A percentile compares a stretch with the other conserved stretches of the same genome.
Evolutionary conservation across 2,329 filamentous ascomycete genomes (phyloP).

Genomic region (Fusarium bulbicola): DNA sequence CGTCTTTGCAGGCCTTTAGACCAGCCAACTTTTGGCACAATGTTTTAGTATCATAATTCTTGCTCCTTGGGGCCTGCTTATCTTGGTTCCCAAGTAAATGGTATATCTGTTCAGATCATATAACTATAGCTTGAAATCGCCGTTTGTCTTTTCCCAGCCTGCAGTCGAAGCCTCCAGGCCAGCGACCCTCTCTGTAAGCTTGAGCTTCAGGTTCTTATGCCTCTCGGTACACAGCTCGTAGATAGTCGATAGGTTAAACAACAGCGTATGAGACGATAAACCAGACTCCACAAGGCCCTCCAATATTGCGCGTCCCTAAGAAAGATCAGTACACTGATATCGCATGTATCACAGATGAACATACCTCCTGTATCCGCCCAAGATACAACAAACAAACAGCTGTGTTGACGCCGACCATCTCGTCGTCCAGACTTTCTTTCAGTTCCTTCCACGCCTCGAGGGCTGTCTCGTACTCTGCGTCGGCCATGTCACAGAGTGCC

Average conservation of each 20-base stretch:
- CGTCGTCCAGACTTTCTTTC: slow-evolving; percentile 57
- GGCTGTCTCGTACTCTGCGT: slow-evolving; percentile 75
- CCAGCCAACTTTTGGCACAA: not conserved
- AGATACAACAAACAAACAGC: slow-evolving; percentile 87
- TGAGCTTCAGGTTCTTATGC: slow-evolving; percentile 73
- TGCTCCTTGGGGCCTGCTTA: not conserved
- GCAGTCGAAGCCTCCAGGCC: slow-evolving; percentile 61
- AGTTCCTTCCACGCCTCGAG: slow-evolving; percentile 67
- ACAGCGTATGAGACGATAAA: slow-evolving; percentile 77
- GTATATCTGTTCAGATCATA: not conserved
- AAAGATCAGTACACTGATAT: slow-evolving; percentile 17
- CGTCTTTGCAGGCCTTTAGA: not conserved
- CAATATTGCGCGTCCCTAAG: slow-evolving; percentile 70
- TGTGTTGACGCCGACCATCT: slow-evolving; percentile 82
- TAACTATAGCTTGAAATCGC: slow-evolving; percentile 77
- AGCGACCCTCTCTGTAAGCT: slow-evolving; percentile 76
- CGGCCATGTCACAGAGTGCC: slow-evolving; percentile 80
- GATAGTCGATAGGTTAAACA: slow-evolving; percentile 90
- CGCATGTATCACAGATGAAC: slow-evolving; percentile 19
- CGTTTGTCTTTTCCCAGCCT: slow-evolving; percentile 76
- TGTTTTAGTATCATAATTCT: not conserved
- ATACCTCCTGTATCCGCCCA: slow-evolving; percentile 76
- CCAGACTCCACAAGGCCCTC: slow-evolving; percentile 71
- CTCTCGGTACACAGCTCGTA: slow-evolving; percentile 91
- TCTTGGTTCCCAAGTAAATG: not conserved